phyloP scores from a whole-genome alignment of 75 land plant species.

The Selaginella tamariscina region DNA sequence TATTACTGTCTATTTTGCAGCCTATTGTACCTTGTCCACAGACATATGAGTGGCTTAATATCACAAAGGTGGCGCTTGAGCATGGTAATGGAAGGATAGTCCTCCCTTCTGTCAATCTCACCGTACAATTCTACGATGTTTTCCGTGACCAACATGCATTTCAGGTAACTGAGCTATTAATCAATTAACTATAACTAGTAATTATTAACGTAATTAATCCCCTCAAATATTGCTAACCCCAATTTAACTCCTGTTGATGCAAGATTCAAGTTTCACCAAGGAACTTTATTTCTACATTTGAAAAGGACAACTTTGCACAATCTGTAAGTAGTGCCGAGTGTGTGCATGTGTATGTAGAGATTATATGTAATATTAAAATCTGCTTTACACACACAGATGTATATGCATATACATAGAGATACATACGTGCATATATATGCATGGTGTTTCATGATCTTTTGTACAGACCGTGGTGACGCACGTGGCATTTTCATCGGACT shows the following conservation, averaged over 20 bases:
- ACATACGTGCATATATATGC: too few relatives aligned
- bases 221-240: too few relatives aligned
- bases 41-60: constrained; percentile 12
- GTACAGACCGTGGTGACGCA: constrained; percentile 53
- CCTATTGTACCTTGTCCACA: constrained; percentile 35
- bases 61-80: constrained; percentile 28
- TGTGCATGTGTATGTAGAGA: too few relatives aligned
- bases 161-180: not conserved
- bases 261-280: constrained; percentile 72
- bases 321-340: not conserved
- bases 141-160: constrained; percentile 39
- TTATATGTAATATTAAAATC: too few relatives aligned
- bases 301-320: constrained; percentile 13
- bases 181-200: too few relatives aligned
- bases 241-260: constrained; percentile 7
- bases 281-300: constrained; percentile 54
- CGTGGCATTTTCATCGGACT: constrained; percentile 61
- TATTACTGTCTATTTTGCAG: constrained; percentile 23
- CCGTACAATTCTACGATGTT: constrained; percentile 70
- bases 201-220: too few relatives aligned
- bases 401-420: too few relatives aligned
- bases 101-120: constrained; percentile 47
- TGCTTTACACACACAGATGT: too few relatives aligned
- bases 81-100: constrained; percentile 44
- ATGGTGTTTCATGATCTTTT: too few relatives aligned